Evolutionary conservation across 345 rosid genomes (phyloP).

Genomic region (Eucalyptus victrix): DNA sequence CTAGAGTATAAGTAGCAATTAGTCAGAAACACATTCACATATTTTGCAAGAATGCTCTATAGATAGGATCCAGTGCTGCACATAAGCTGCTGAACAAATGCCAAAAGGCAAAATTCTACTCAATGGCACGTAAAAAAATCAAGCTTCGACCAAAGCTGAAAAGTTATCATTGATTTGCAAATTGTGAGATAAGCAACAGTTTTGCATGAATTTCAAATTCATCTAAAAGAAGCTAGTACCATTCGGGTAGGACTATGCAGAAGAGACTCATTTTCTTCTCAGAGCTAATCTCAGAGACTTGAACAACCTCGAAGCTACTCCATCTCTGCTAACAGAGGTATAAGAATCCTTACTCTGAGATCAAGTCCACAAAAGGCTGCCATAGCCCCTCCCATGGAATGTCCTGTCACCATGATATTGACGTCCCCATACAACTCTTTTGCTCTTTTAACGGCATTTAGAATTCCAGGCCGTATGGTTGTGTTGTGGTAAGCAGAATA

Average conservation of each 20-base stretch:
- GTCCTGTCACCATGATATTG: slow-evolving; percentile 84
- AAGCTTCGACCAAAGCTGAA: neutral
- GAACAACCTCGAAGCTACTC: neutral
- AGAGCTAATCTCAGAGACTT: neutral
- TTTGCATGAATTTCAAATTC: neutral
- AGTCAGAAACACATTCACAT: neutral
- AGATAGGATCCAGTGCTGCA: neutral
- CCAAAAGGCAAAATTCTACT: neutral
- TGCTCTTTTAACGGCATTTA: slow-evolving; percentile 49
- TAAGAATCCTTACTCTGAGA: slow-evolving; percentile 36
- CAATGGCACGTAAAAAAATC: neutral
- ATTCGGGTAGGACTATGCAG: neutral
- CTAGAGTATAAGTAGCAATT: slow-evolving; percentile 10
- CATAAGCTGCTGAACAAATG: neutral
- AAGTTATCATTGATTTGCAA: neutral
- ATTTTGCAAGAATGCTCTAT: neutral
- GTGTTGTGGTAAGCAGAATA: slow-evolving; percentile 89
- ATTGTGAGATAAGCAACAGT: neutral
- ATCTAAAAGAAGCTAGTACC: neutral
- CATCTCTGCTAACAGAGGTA: neutral
- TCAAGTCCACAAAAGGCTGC: slow-evolving; percentile 93
- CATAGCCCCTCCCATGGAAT: slow-evolving; percentile 99
- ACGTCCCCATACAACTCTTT: slow-evolving; percentile 54
- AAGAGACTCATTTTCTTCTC: neutral
- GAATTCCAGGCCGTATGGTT: slow-evolving; percentile 72